Percentiles rank a stretch among this genome's conserved stretches.
Evolutionary conservation across 352 stramenopile genomes (phyloP).

Genomic region (Pythium insidiosum): DNA sequence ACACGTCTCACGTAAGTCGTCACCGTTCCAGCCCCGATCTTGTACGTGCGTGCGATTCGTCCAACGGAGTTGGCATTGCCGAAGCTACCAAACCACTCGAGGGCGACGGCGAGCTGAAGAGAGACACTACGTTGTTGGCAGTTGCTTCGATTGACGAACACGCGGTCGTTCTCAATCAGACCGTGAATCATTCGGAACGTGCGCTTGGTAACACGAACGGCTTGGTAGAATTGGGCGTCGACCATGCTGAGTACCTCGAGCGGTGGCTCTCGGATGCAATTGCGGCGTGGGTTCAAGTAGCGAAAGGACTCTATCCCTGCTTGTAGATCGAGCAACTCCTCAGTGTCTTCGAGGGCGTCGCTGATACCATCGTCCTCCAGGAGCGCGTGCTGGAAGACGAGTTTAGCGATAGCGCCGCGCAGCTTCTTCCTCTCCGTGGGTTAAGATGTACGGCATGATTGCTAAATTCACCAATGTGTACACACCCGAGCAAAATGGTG

Average conservation of each 20-base stretch:
- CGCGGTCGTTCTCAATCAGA: neutral
- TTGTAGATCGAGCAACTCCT: neutral
- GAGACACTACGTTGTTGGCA: neutral
- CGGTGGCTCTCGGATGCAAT: neutral
- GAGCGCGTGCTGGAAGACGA: neutral
- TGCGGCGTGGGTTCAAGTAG: neutral
- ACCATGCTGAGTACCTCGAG: neutral
- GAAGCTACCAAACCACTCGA: slow-evolving; percentile 1
- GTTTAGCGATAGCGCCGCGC: neutral
- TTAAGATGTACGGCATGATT: no score
- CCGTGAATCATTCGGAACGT: neutral
- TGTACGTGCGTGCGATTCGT: neutral
- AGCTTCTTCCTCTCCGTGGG: neutral
- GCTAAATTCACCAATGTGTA: no score
- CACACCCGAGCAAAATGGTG: no score
- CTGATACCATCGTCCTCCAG: neutral
- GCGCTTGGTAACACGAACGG: neutral
- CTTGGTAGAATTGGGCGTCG: neutral
- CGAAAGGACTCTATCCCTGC: neutral
- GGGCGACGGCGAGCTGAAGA: slow-evolving; percentile 2
- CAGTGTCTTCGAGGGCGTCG: neutral
- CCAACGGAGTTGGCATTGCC: slow-evolving; percentile 2
- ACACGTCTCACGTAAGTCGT: slow-evolving; percentile 1
- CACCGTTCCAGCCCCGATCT: neutral
- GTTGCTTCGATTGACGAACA: neutral